Base-by-base conservation (phyloP, 768 basidiomycete species). In the Cantharellus cinnabarinus region DNA sequence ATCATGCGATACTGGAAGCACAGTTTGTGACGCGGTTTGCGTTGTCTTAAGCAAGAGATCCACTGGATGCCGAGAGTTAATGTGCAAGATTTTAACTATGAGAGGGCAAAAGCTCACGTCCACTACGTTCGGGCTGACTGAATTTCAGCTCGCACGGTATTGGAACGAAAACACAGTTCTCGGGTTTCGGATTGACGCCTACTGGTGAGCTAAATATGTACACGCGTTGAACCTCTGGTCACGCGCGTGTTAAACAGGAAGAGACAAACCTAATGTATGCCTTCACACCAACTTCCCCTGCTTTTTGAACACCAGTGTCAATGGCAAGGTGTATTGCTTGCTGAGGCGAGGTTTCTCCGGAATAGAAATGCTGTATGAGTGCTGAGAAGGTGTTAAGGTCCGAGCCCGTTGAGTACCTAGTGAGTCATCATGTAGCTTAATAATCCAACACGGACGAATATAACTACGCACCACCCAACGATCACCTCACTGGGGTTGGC, bases 281-380 rank as follows among this genome's bases (percentile, higher is more conserved):
- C 68, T 83, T 83, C 2, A 94, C 83, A 50, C 89, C 84, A 3
- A 90, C 78, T 54, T 75, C 68, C 56, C 74, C 69, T 5, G 76
- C 76, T 55, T 71, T 76, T 62, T 82, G 81, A 2, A 81, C 74
- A 20, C 87, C 85, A 4, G 91, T 93, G 71, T 94, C 88, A 42
- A 98, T 74, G 3, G 90, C 83, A 58, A 98, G 75, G 69, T 97
- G 91, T 54, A 98, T 79, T 2, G 94, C 90, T 40, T 83, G 88
- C 68, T 85, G 80, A 2, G 90, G 87, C 0, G 80, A 75, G 3
- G 89, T 89, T 71, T 97, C 90, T 76, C 87, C 82, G 44, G 87
- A 81, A 71, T 95, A 98, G 73, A 95, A 95, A 71, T 93, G 90
- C 76, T 97, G 94, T 67, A 98, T 93, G 64, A 98, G 78, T 5